Evolutionary conservation across 805 yeast genomes (phyloP), one percentile per base, ranked within the genome.

Genomic region (Wickerhamomyces subpelliculosus): DNA sequence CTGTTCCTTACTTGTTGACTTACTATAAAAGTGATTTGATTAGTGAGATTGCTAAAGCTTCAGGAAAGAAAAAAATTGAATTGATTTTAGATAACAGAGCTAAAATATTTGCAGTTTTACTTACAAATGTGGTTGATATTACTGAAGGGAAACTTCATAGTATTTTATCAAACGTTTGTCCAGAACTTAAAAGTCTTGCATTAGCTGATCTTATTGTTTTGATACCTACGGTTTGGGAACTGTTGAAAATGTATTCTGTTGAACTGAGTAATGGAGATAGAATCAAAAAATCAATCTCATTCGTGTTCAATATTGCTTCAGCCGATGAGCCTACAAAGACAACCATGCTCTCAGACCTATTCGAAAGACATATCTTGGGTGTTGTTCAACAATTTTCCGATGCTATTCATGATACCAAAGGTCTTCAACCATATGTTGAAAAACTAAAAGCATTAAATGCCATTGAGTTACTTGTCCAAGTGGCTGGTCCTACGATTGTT

Each of bases 301-400:
- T 62, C 37, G 53, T 69, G 7, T 61, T 71, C 6, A 60, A 46
- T 8, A 32, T 46, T 8, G 32, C 43, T 43, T 45, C 38, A 42
- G 52, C 35, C 28, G 49, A 36, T 47, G 14, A 44, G 44, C 13
- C 54, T 32, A 34, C 49, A 32, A 46, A 56, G 22, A 33, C 49
- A 29, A 62, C 62, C 18, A 55, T 44, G 4, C 73, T 68, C 39
- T 61, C 82, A 32, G 76, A 73, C 20, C 73, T n/a, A n/a, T n/a
- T n/a, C n/a, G n/a, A n/a, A n/a, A n/a, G 72, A 31, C 72, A 78
- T 51, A 76, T 85, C 4, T 62, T 88, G 12, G 94, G 89, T 41
- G 66, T 88, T 14, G 80, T 85, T 4, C 90, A 84, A 44, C 70
- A 75, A 32, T 84, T 89, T 49, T 81, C 95, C 5, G 88, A 85